Evolutionary conservation across 1,284 basidiomycete species (phyloP).

Genomic region (Vanrija pseudolonga): DNA sequence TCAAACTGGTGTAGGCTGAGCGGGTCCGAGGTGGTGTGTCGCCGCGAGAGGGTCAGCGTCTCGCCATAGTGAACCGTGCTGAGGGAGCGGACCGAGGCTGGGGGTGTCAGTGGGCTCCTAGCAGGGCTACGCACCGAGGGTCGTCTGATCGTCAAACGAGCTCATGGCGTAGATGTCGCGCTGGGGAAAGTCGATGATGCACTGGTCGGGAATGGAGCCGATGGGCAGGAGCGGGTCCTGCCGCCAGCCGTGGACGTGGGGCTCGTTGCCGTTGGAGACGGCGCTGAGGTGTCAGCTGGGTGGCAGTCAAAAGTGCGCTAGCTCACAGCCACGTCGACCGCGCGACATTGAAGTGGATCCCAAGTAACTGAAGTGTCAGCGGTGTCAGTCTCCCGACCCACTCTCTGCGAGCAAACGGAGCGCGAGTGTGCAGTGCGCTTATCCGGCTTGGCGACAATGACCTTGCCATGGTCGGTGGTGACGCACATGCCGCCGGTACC

Average conservation of each 20-base stretch:
- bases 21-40: conserved; percentile 28
- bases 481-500: conserved; percentile 5
- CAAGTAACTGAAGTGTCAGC: conserved; percentile 25
- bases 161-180: conserved; percentile 30
- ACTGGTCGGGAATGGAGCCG: conserved; percentile 14
- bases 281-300: too few species aligned
- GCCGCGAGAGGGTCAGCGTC: conserved; percentile 7
- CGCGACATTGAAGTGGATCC: conserved; percentile 30
- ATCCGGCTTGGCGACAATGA: conserved; percentile 16
- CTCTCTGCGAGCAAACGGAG: conserved; percentile 27
- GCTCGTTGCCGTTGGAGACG: conserved; percentile 25
- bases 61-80: conserved; percentile 14
- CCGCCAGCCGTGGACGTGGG: conserved; percentile 36
- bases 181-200: conserved; percentile 22
- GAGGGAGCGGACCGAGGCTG: conserved; percentile 20
- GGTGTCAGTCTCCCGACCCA: conserved; percentile 7
- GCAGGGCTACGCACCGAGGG: conserved; percentile 19
- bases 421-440: conserved; percentile 15
- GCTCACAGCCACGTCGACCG: conserved; percentile 32
- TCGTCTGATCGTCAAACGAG: conserved; percentile 34
- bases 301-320: too few species aligned
- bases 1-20: conserved; percentile 29
- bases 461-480: conserved; percentile 39
- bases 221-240: conserved; percentile 15
- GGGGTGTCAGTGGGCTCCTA: neutral